These are phyloP conservation scores for Hanseniaspora thailandica DNA, from an alignment of 805 yeast species.

Conservation along the genomic window DNA sequence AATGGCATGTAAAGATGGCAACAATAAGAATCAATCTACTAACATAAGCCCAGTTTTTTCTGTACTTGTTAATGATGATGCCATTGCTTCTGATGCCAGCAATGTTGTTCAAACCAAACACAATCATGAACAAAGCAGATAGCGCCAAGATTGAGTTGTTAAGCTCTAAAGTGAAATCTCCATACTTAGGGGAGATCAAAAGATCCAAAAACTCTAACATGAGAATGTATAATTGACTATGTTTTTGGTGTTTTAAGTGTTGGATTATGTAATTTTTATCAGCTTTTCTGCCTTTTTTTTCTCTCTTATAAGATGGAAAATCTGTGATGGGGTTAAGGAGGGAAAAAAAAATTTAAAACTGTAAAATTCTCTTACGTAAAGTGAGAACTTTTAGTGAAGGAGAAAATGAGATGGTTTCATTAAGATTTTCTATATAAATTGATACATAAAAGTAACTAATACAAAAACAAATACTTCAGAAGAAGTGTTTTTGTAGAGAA, in stretches of 20 bases:
- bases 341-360: too few species aligned
- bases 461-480: too few species aligned
- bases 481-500: too few species aligned
- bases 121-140: conserved; percentile 34
- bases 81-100: conserved; percentile 19
- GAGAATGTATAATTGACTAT: conserved; percentile 20
- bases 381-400: too few species aligned
- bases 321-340: too few species aligned
- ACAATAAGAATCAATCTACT: conserved; percentile 29
- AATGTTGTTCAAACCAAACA: conserved; percentile 35
- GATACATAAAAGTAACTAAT: too few species aligned
- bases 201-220: conserved; percentile 29
- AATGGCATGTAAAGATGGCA: conserved; percentile 26
- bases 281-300: too few species aligned
- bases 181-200: conserved; percentile 30
- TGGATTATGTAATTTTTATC: too few species aligned
- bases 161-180: conserved; percentile 52
- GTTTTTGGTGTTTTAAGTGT: conserved; percentile 17
- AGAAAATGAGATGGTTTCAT: too few species aligned
- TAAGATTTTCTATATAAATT: too few species aligned
- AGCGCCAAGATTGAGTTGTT: conserved; percentile 39
- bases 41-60: conserved; percentile 31
- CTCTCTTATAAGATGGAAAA: too few species aligned
- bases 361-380: too few species aligned
- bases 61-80: conserved; percentile 26